These are phyloP conservation scores for Trichoderma cornu-damae DNA, from an alignment of 2,329 filamentous ascomycete genomes.

Conservation along the genomic window DNA sequence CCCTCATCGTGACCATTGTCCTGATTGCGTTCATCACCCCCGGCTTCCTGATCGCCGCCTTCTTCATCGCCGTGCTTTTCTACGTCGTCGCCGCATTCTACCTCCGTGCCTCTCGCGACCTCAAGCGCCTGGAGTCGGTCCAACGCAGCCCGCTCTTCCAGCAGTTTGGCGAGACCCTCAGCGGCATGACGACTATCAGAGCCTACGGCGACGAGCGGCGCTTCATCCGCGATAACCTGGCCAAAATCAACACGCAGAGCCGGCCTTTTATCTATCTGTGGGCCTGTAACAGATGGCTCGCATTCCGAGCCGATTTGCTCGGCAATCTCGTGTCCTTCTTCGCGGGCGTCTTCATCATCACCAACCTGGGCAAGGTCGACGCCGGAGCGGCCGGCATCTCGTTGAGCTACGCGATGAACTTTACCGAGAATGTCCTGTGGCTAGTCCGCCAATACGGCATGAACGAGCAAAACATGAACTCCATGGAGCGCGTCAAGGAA, in stretches of 20 bases:
- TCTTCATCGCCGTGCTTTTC: constrained; percentile 81
- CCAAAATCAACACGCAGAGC: constrained; percentile 82
- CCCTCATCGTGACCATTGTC: constrained; percentile 75
- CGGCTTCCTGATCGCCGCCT: constrained; percentile 77
- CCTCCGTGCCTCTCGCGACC: constrained; percentile 83
- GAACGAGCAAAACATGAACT: constrained; percentile 99
- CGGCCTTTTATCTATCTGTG: constrained; percentile 94
- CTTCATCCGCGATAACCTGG: constrained; percentile 87
- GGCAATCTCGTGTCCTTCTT: constrained; percentile 92
- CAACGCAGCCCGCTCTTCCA: constrained; percentile 94
- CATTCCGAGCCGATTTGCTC: constrained; percentile 83
- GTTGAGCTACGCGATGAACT: constrained; percentile 91
- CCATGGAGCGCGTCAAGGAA: constrained; percentile 94
- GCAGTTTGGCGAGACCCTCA: constrained; percentile 93
- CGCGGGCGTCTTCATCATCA: constrained; percentile 82
- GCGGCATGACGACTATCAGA: constrained; percentile 91
- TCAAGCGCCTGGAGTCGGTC: constrained; percentile 91
- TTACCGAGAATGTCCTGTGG: constrained; percentile 96
- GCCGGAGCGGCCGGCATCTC: constrained; percentile 90
- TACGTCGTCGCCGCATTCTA: constrained; percentile 82
- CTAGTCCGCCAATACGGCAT: constrained; percentile 87
- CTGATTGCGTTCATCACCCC: constrained; percentile 88
- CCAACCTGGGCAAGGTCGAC: constrained; percentile 77
- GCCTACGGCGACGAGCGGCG: constrained; percentile 91
- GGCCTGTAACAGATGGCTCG: constrained; percentile 95